Evolutionary conservation across 2,329 filamentous ascomycete species (phyloP).

Genomic region (Verticillium tricorpus): DNA sequence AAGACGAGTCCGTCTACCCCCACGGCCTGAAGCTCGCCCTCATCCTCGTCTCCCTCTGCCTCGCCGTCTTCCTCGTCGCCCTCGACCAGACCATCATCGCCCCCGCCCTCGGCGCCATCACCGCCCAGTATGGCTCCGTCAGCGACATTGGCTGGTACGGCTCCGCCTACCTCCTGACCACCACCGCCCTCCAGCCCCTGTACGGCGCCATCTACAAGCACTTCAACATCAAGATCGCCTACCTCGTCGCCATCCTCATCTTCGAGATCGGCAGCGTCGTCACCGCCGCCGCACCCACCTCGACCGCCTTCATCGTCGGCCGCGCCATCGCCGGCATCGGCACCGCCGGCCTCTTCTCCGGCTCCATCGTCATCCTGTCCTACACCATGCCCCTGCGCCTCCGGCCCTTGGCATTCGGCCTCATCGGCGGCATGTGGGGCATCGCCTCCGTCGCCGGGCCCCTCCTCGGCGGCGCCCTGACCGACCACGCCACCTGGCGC

Average conservation of each 20-base stretch:
- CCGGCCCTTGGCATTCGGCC: constrained; percentile 48
- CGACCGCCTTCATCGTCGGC: constrained; percentile 46
- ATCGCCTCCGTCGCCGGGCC: constrained; percentile 48
- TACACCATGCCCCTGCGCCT: constrained; percentile 47
- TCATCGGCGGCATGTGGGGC: constrained; percentile 53
- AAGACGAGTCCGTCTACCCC: constrained; percentile 29
- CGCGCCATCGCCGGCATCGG: constrained; percentile 48
- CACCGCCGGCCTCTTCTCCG: constrained; percentile 45
- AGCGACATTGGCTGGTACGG: constrained; percentile 51
- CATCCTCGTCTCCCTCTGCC: constrained; percentile 38
- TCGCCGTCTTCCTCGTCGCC: constrained; percentile 44
- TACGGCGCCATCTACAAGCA: constrained; percentile 46
- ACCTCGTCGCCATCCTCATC: constrained; percentile 36
- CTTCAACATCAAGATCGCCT: constrained; percentile 43
- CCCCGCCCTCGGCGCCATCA: constrained; percentile 48
- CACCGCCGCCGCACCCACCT: constrained; percentile 39
- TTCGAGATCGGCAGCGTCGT: constrained; percentile 40
- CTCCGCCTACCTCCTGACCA: constrained; percentile 43
- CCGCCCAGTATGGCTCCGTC: constrained; percentile 35
- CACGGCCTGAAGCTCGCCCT: constrained; percentile 31
- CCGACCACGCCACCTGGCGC: constrained; percentile 44
- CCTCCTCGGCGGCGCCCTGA: constrained; percentile 45
- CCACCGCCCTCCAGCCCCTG: constrained; percentile 43
- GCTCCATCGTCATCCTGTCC: constrained; percentile 42
- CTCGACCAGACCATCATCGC: constrained; percentile 49